phyloP scores from a whole-genome alignment of 2,329 filamentous ascomycete genomes.

The Colletotrichum sp. region DNA sequence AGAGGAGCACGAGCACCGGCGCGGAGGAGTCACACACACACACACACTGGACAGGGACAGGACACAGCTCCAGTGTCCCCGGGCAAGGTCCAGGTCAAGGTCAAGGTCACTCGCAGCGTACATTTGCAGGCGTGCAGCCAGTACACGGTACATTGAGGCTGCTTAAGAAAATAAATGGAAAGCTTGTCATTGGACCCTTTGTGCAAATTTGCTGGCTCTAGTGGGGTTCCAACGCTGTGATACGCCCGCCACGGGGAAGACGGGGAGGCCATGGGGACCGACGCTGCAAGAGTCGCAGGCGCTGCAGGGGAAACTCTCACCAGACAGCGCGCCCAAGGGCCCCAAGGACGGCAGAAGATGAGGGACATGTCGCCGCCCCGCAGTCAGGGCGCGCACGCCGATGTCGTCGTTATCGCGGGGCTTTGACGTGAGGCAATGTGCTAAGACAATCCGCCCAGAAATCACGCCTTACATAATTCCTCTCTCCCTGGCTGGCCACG shows the following conservation, averaged over 20 bases:
- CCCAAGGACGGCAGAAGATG: background rate
- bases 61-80: background rate
- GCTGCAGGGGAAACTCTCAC: conserved; percentile 11
- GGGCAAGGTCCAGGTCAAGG: background rate
- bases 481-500: background rate
- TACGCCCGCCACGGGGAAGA: background rate
- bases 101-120: background rate
- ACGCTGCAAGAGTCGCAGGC: background rate
- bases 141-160: background rate
- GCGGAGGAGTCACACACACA: conserved; percentile 12
- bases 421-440: conserved; percentile 2
- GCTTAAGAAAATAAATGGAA: conserved; percentile 9
- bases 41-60: background rate
- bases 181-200: conserved; percentile 23
- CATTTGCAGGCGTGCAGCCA: background rate
- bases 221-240: conserved; percentile 4
- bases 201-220: background rate
- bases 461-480: background rate
- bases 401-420: conserved; percentile 20
- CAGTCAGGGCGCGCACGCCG: conserved; percentile 4
- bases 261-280: background rate
- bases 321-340: background rate
- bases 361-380: background rate
- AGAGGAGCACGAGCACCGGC: background rate
- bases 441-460: background rate